phyloP scores from a whole-genome alignment of 306 rosid genomes.

The Ammopiptanthus mongolicus region DNA sequence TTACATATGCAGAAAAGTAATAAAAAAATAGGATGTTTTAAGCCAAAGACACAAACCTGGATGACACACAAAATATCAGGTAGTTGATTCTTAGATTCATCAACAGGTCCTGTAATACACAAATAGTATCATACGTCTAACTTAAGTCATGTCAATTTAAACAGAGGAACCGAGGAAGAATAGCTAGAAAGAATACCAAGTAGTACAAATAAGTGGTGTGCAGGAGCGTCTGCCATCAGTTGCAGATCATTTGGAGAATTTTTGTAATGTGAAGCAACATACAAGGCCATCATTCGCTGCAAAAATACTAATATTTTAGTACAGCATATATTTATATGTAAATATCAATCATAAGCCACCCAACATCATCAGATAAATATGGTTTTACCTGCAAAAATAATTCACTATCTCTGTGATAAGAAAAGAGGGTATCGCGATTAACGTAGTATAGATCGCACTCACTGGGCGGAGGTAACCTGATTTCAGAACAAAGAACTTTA shows the following conservation, averaged over 20 bases:
- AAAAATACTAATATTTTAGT: slow-evolving; percentile 29
- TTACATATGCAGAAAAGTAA: neutral
- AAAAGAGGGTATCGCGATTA: slow-evolving; percentile 93
- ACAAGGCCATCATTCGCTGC: slow-evolving; percentile 98
- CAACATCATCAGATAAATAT: slow-evolving; percentile 5
- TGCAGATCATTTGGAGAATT: slow-evolving; percentile 97
- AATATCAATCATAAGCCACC: slow-evolving; percentile 9
- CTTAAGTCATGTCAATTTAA: neutral
- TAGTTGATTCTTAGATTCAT: slow-evolving; percentile 82
- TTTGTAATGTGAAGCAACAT: slow-evolving; percentile 96
- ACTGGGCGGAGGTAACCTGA: slow-evolving; percentile 76
- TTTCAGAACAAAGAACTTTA: slow-evolving; percentile 8
- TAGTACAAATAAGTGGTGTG: slow-evolving; percentile 89
- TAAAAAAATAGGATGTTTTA: neutral
- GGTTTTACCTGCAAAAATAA: slow-evolving; percentile 83
- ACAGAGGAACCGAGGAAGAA: slow-evolving; percentile 6
- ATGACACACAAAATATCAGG: slow-evolving; percentile 97
- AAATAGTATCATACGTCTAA: slow-evolving; percentile 22
- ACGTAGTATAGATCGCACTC: slow-evolving; percentile 92
- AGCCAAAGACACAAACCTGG: slow-evolving; percentile 60
- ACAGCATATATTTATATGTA: neutral
- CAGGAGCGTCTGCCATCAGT: slow-evolving; percentile 97
- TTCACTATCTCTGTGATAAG: slow-evolving; percentile 89
- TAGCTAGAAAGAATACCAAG: slow-evolving; percentile 58
- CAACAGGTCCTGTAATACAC: slow-evolving; percentile 77